Conservation (phyloP, 208 protist species). For the Trypanosoma melophagium region DNA sequence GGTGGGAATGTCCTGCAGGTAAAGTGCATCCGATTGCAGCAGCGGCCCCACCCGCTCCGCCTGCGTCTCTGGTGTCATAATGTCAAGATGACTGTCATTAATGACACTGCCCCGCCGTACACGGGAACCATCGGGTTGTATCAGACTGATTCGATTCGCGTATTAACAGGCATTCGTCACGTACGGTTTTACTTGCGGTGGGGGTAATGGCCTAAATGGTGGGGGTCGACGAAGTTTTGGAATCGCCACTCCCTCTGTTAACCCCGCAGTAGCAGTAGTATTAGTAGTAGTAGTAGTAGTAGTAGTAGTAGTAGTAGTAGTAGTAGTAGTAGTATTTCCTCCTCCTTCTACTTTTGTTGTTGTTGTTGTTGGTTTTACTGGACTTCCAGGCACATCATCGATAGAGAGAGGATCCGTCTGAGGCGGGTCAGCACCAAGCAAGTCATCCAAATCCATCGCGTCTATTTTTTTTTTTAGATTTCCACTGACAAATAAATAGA, state of each 20-base stretch:
- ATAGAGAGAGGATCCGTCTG: not conserved
- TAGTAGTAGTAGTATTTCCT: no score
- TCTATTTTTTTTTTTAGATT: not conserved
- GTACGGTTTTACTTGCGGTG: conserved; percentile 18
- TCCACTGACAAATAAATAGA: not conserved
- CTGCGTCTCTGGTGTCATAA: conserved; percentile 3
- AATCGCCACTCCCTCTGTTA: not conserved
- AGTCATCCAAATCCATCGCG: conserved; percentile 21
- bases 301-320: not conserved
- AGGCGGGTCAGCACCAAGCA: not conserved
- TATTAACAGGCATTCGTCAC: conserved; percentile 27
- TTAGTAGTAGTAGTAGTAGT: not conserved
- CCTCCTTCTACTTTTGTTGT: no score
- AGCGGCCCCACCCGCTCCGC: conserved; percentile 18
- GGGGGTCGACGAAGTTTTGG: conserved; percentile 8
- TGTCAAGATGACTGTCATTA: conserved; percentile 21
- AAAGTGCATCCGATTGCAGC: conserved; percentile 9
- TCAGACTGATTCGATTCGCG: conserved; percentile 17
- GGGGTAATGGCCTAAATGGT: not conserved
- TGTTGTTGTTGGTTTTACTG: not conserved
- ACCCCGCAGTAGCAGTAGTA: not conserved
- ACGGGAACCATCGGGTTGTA: not conserved
- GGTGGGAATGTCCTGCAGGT: conserved; percentile 11
- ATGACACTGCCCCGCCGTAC: conserved; percentile 17
- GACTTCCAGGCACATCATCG: conserved; percentile 9